Percentiles rank a stretch among this genome's conserved stretches.
Conservation (phyloP, 345 rosid genomes). For the Moricandia moricandioides region DNA sequence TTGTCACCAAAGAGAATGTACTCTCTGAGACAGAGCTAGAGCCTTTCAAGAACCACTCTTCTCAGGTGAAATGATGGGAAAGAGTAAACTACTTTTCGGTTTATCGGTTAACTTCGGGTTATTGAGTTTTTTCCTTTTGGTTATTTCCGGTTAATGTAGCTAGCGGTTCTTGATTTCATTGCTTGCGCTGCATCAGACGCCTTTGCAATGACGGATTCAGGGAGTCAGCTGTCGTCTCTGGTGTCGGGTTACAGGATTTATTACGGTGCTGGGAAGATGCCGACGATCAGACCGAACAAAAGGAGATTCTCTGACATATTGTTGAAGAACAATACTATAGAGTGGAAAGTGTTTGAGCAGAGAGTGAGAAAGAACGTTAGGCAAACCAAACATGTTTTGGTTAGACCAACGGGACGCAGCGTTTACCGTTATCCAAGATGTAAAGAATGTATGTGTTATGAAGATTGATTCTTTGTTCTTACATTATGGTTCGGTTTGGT, state of each 20-base stretch:
- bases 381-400: conserved; percentile 80
- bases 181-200: conserved; percentile 79
- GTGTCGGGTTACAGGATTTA: conserved; percentile 85
- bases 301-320: conserved; percentile 71
- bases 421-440: conserved; percentile 84
- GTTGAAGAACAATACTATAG: conserved; percentile 67
- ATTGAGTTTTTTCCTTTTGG: neutral
- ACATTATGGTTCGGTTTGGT: neutral
- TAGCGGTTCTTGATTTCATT: conserved; percentile 93
- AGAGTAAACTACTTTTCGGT: neutral
- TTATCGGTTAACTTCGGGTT: neutral
- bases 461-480: conserved; percentile 29
- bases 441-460: conserved; percentile 77
- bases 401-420: conserved; percentile 82
- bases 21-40: conserved; percentile 70
- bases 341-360: conserved; percentile 87
- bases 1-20: conserved; percentile 87
- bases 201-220: conserved; percentile 97
- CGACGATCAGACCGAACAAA: conserved; percentile 83
- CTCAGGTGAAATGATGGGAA: conserved; percentile 56
- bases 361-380: conserved; percentile 90
- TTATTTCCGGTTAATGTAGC: conserved; percentile 42
- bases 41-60: conserved; percentile 83
- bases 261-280: conserved; percentile 90
- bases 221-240: conserved; percentile 86